Percentiles rank a stretch among this genome's conserved stretches.
Evolutionary conservation across 768 basidiomycete species (phyloP).

Genomic region (Stropharia rugosoannulata): DNA sequence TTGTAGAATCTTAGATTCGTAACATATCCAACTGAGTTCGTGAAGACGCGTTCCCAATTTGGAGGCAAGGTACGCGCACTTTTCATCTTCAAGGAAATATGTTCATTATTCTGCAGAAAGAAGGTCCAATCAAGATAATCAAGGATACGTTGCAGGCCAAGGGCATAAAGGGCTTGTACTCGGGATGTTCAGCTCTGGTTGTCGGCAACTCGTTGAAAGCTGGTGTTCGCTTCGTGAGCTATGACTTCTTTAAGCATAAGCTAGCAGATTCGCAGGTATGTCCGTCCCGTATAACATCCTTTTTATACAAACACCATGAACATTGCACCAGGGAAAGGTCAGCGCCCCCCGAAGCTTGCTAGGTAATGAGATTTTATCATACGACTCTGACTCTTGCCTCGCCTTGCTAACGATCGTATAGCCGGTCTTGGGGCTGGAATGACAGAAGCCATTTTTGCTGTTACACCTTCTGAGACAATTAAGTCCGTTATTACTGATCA

Average conservation of each 20-base stretch:
- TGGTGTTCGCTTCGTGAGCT: constrained; percentile 92
- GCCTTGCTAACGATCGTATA: constrained; percentile 18
- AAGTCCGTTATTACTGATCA: constrained; percentile 57
- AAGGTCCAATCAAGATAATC: constrained; percentile 74
- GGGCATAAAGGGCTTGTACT: constrained; percentile 87
- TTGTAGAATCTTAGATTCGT: constrained; percentile 58
- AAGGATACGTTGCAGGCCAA: constrained; percentile 69
- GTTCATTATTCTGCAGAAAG: constrained; percentile 33
- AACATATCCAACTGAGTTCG: constrained; percentile 89
- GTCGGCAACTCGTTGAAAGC: constrained; percentile 93
- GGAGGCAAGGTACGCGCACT: constrained; percentile 60
- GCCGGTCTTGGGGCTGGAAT: constrained; percentile 87
- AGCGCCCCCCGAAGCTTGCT: constrained; percentile 82
- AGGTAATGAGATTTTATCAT: constrained; percentile 38
- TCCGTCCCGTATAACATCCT: neutral
- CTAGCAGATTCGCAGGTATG: constrained; percentile 82
- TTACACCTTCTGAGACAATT: constrained; percentile 97
- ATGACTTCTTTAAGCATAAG: constrained; percentile 86
- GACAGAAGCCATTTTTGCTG: constrained; percentile 90
- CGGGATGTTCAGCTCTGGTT: constrained; percentile 86
- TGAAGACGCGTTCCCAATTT: constrained; percentile 94
- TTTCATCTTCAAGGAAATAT: neutral
- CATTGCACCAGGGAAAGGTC: constrained; percentile 76
- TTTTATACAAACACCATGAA: neutral
- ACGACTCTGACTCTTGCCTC: neutral